These are phyloP conservation scores for Ballota nigra DNA, from an alignment of 257 asterid genomes.

Conservation along the genomic window DNA sequence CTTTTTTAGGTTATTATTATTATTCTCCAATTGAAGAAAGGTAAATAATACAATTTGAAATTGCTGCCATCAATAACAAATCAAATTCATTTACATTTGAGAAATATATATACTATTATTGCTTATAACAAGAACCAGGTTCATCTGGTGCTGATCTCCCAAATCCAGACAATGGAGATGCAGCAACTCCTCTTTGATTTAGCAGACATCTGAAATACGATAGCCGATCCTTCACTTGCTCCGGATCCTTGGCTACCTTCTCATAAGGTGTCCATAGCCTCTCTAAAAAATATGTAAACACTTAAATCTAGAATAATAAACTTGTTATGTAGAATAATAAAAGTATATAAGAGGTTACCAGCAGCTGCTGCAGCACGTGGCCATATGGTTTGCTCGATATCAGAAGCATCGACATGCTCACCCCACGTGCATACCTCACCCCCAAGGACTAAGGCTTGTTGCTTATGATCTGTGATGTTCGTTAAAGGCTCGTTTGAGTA, in stretches of 20 bases:
- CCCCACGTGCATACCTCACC: constrained; percentile 97
- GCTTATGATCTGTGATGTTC: constrained; percentile 64
- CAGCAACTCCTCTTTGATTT: constrained; percentile 91
- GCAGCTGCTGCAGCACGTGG: constrained; percentile 99
- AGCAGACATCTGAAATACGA: constrained; percentile 73
- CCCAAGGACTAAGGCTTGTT: constrained; percentile 71
- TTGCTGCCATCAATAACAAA: constrained; percentile 13
- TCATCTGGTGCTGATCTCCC: constrained; percentile 61
- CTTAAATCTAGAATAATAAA: no score
- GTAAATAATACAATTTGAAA: neutral
- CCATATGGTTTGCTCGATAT: constrained; percentile 88
- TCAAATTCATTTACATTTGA: constrained; percentile 26
- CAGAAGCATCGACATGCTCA: constrained; percentile 73
- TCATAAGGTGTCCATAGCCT: constrained; percentile 76
- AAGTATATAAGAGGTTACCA: constrained; percentile 39
- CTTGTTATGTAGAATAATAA: no score
- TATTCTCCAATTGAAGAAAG: neutral
- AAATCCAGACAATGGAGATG: constrained; percentile 67
- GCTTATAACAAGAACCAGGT: constrained; percentile 79
- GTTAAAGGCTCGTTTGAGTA: constrained; percentile 80
- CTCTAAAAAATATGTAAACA: no score
- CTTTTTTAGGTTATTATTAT: no score
- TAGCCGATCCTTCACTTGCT: constrained; percentile 46
- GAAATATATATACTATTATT: constrained; percentile 24
- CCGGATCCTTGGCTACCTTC: constrained; percentile 58